Conservation (phyloP, 805 yeast species). For the Kuraishia ogatae region DNA sequence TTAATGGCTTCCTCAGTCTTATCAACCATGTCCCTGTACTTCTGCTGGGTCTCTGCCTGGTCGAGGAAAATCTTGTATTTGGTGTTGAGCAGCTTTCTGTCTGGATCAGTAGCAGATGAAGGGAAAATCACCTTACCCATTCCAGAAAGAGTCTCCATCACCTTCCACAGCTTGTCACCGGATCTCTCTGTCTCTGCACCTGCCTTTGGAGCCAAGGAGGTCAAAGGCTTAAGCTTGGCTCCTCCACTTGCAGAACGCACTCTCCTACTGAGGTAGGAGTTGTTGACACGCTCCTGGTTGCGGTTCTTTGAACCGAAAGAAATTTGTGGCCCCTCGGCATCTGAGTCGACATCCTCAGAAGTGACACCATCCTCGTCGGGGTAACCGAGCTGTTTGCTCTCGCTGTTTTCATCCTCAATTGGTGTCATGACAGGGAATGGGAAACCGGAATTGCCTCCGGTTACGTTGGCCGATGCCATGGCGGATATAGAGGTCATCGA, state of each 20-base stretch:
- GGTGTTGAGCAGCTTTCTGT: slow-evolving; percentile 60
- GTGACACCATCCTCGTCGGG: slow-evolving; percentile 8
- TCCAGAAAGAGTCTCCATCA: slow-evolving; percentile 80
- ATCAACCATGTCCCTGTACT: slow-evolving; percentile 66
- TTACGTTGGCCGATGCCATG: slow-evolving; percentile 29
- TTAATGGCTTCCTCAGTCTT: slow-evolving; percentile 26
- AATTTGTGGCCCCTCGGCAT: slow-evolving; percentile 40
- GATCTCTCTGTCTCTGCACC: slow-evolving; percentile 16
- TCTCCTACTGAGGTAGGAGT: slow-evolving; percentile 22
- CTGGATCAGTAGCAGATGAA: slow-evolving; percentile 44
- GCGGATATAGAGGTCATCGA: slow-evolving; percentile 50
- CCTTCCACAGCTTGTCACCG: slow-evolving; percentile 73
- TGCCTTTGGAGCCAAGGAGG: slow-evolving; percentile 14
- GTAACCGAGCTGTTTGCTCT: slow-evolving; percentile 22
- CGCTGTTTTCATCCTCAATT: slow-evolving; percentile 23
- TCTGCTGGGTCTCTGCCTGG: slow-evolving; percentile 75
- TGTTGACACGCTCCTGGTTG: slow-evolving; percentile 43
- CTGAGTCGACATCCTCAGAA: slow-evolving; percentile 27
- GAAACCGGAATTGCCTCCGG: slow-evolving; percentile 22
- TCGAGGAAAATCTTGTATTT: slow-evolving; percentile 85
- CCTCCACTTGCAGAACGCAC: slow-evolving; percentile 2
- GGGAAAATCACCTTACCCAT: slow-evolving; percentile 78
- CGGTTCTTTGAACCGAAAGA: slow-evolving; percentile 54
- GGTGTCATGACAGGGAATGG: slow-evolving; percentile 42
- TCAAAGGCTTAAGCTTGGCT: slow-evolving; percentile 30